A percentile compares a stretch with the other conserved stretches of the same genome.
Evolutionary conservation across 192 early-diverging fungal species (phyloP).

Genomic region (Spizellomyces punctatus): DNA sequence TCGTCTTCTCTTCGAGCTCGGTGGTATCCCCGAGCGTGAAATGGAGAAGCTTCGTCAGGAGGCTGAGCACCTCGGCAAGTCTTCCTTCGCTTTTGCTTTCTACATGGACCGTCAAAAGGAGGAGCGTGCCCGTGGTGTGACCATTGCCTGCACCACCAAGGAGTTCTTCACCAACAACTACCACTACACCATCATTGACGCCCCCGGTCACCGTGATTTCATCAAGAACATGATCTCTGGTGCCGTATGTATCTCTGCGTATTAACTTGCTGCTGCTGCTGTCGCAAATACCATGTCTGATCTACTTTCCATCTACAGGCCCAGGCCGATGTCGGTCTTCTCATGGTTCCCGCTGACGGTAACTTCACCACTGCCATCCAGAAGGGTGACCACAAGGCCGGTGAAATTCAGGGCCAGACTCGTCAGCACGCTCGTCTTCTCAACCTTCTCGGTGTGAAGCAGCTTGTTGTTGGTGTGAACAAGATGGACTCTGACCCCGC

Average conservation of each 20-base stretch:
- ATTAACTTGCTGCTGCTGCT: background rate
- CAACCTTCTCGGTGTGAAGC: conserved; percentile 96
- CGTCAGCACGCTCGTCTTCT: conserved; percentile 99
- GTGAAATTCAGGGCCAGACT: conserved; percentile 83
- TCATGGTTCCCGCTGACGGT: conserved; percentile 49
- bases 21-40: conserved; percentile 99
- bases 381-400: conserved; percentile 41
- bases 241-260: conserved; percentile 52
- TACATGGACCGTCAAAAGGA: conserved; percentile 99
- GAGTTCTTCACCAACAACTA: conserved; percentile 95
- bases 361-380: conserved; percentile 41
- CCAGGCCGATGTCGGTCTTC: conserved; percentile 93
- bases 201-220: conserved; percentile 99
- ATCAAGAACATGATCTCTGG: conserved; percentile 96
- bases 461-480: conserved; percentile 99
- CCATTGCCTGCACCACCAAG: conserved; percentile 98
- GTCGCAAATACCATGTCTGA: background rate
- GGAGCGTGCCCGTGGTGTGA: conserved; percentile 99
- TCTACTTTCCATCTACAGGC: conserved; percentile 13
- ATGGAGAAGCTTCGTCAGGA: conserved; percentile 99
- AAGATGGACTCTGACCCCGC: conserved; percentile 95
- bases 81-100: conserved; percentile 99
- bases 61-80: conserved; percentile 98
- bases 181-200: conserved; percentile 98
- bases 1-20: conserved; percentile 98